Evolutionary conservation across 495 filamentous ascomycete genomes (phyloP), one percentile per base, ranked within the genome.

Genomic region (Thozetella sp.): DNA sequence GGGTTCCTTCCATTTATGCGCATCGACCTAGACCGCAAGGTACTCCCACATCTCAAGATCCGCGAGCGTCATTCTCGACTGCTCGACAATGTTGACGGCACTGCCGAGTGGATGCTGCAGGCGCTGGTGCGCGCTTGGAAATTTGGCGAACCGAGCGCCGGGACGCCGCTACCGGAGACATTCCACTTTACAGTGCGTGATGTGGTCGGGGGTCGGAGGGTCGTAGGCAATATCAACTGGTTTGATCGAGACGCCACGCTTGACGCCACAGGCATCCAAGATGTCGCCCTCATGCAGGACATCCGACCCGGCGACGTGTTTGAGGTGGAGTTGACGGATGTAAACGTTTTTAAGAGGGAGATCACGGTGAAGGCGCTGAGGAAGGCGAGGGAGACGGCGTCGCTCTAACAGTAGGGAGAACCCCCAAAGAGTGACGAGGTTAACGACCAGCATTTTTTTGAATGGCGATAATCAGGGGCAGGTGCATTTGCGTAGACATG

Each of bases 91-190:
- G 23, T 53, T 0, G 67, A 71, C 25, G 76, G 77, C 23, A 61
- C 67, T 13, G 66, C 61, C 22, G 60, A 74, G 63, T 97, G 90
- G 90, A 78, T 83, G 12, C 76, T 83, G 22, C 86, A 88, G 72
- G 83, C 92, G 15, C 76, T 95, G 52, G 84, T 88, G 70, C 90
- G 92, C 25, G 90, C 88, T 4, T 90, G 89, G 77, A 83, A 87
- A 55, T 93, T 91, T 67, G 77, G 76, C n/a, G 85, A 93, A 63
- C 72, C 72, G 0, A 34, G 53, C 26, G 24, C 37, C 20, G 19
- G 59, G 19, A 23, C 46, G 3, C n/a, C 53, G 51, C 68, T 96
- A 6, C 92, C 92, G 2, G 67, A 79, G 25, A 86, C 82, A 0
- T 88, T 93, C 61, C 74, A 69, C 3, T 85, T 88, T 54, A 62